A percentile compares a stretch with the other conserved stretches of the same genome.
phyloP scores from a whole-genome alignment of 192 early-diverging fungal species.

The Diversispora epigaea region DNA sequence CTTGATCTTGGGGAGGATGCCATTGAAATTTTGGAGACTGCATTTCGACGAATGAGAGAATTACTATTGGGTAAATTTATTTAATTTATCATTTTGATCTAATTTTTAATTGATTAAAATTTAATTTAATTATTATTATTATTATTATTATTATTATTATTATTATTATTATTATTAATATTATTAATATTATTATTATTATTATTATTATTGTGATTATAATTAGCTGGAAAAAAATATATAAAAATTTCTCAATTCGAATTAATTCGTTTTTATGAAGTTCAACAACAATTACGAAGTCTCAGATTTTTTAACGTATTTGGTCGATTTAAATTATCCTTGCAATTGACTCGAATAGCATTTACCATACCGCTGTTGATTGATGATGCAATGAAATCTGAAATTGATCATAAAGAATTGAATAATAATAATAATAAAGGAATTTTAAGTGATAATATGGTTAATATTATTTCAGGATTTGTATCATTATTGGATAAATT shows the following conservation, averaged over 20 bases:
- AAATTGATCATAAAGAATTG: background rate
- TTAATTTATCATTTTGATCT: background rate
- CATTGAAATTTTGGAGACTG: constrained; percentile 42
- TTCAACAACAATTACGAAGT: constrained; percentile 55
- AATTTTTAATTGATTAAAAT: too few species aligned
- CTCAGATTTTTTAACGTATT: constrained; percentile 58
- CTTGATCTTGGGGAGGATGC: constrained; percentile 42
- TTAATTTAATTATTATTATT: too few species aligned
- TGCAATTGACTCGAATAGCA: constrained; percentile 53
- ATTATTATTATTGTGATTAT: too few species aligned
- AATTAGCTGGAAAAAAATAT: constrained; percentile 60
- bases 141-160: too few species aligned
- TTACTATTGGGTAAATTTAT: constrained; percentile 39
- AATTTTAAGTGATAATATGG: constrained; percentile 22
- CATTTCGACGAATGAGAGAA: constrained; percentile 42
- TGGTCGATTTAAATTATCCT: constrained; percentile 53
- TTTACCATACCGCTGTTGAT: constrained; percentile 57
- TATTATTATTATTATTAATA: too few species aligned
- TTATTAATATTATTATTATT: background rate
- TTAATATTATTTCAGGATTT: constrained; percentile 17
- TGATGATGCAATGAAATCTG: constrained; percentile 45
- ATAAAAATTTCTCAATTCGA: constrained; percentile 59
- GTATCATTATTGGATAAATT: constrained; percentile 19
- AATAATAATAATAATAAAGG: background rate
- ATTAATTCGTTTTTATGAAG: constrained; percentile 53